Evolutionary conservation across 306 rosid genomes (phyloP).

Genomic region (Prunus campanulata): DNA sequence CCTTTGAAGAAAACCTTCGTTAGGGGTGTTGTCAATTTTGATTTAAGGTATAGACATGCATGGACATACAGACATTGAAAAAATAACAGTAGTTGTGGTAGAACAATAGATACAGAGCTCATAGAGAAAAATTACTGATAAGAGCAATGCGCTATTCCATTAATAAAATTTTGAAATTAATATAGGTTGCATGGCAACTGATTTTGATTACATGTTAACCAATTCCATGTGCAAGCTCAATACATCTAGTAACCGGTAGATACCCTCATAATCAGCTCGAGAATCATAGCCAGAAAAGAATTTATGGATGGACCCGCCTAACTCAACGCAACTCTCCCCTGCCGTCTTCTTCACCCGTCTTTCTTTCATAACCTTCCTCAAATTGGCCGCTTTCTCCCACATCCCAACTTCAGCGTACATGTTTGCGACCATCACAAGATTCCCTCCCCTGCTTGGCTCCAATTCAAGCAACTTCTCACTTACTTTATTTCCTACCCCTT

Average conservation of each 20-base stretch:
- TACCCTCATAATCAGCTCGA: constrained; percentile 24
- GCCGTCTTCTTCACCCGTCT: constrained; percentile 73
- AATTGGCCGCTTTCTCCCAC: constrained; percentile 81
- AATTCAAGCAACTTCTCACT: constrained; percentile 59
- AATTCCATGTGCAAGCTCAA: constrained; percentile 69
- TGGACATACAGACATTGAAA: too few species aligned
- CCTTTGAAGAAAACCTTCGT: too few species aligned
- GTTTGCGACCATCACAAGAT: constrained; percentile 78
- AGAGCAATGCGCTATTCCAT: background rate
- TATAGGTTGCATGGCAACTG: constrained; percentile 1
- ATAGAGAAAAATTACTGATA: background rate
- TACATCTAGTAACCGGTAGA: constrained; percentile 55
- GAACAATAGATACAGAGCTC: background rate
- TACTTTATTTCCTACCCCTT: constrained; percentile 55
- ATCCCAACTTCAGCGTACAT: constrained; percentile 75
- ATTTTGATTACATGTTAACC: constrained; percentile 26
- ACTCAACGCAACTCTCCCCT: constrained; percentile 75
- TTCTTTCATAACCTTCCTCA: constrained; percentile 65
- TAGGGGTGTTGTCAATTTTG: too few species aligned
- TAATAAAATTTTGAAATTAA: constrained; percentile 18
- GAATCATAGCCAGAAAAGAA: constrained; percentile 70
- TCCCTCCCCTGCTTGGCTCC: constrained; percentile 84
- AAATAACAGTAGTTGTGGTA: background rate
- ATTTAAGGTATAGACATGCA: too few species aligned
- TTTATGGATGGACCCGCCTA: constrained; percentile 55